Conservation (phyloP, 2,329 filamentous ascomycete genomes). For the Pyrenochaeta sp. region DNA sequence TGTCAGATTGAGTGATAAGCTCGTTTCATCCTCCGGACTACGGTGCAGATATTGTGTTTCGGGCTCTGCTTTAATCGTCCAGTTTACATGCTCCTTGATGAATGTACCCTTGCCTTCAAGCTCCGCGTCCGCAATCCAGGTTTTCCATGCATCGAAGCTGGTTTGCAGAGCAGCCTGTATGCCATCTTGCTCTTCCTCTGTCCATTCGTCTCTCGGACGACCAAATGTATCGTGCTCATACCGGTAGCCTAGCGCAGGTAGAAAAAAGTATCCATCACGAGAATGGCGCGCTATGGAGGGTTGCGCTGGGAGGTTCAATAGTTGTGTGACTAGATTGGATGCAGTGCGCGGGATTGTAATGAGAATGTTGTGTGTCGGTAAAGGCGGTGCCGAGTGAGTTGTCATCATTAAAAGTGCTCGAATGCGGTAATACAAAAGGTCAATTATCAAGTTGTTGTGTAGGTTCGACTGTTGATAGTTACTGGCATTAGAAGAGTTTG, state of each 20-base stretch:
- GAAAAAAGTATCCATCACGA: slow-evolving; percentile 32
- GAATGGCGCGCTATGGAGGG: slow-evolving; percentile 15
- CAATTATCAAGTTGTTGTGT: background rate
- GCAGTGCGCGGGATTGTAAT: slow-evolving; percentile 35
- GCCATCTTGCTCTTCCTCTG: background rate
- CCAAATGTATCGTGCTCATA: slow-evolving; percentile 7
- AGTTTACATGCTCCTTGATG: slow-evolving; percentile 31
- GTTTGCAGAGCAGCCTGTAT: slow-evolving; percentile 11
- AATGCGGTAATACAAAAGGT: too few species aligned
- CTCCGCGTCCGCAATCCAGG: slow-evolving; percentile 9
- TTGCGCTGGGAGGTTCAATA: slow-evolving; percentile 31
- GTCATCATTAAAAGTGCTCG: background rate
- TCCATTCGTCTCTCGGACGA: slow-evolving; percentile 14
- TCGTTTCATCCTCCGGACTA: background rate
- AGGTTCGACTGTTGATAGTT: background rate
- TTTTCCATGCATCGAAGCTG: slow-evolving; percentile 6
- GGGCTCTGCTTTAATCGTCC: slow-evolving; percentile 15
- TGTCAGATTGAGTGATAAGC: slow-evolving; percentile 17
- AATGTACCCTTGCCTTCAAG: slow-evolving; percentile 13
- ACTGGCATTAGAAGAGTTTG: too few species aligned
- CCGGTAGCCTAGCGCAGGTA: slow-evolving; percentile 11
- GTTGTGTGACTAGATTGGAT: slow-evolving; percentile 29
- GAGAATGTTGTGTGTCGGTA: slow-evolving; percentile 19
- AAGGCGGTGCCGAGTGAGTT: background rate
- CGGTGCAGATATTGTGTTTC: slow-evolving; percentile 15